Conservation (phyloP, 1,284 basidiomycete genomes). For the Microbotryum silenes-acaulis region DNA sequence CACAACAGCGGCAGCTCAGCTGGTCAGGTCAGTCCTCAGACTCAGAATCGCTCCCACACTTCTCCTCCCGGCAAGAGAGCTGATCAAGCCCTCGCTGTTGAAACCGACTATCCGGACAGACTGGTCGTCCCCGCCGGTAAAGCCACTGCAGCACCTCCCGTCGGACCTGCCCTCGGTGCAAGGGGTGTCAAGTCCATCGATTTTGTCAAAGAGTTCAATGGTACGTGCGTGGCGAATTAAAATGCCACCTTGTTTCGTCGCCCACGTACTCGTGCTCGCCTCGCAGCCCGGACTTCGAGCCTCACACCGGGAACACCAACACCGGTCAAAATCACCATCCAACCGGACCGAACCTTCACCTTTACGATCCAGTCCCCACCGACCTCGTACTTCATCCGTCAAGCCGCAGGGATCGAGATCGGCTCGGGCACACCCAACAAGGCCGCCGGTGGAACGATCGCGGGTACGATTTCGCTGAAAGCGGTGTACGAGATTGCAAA, state of each 20-base stretch:
- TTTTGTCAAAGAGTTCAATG: constrained; percentile 82
- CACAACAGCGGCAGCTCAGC: constrained; percentile 44
- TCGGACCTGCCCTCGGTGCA: constrained; percentile 94
- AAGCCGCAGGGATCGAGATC: constrained; percentile 82
- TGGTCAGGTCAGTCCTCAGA: constrained; percentile 18
- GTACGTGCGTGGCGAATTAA: not conserved
- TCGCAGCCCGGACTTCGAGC: constrained; percentile 83
- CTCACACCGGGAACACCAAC: constrained; percentile 78
- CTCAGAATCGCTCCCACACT: not conserved
- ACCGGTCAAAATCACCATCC: constrained; percentile 81
- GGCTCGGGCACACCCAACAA: constrained; percentile 58
- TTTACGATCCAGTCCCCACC: constrained; percentile 90
- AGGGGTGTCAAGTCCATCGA: constrained; percentile 99
- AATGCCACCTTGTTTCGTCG: not conserved
- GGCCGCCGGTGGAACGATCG: constrained; percentile 40
- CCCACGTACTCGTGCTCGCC: not conserved
- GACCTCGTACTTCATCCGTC: constrained; percentile 79
- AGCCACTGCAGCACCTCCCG: constrained; percentile 89
- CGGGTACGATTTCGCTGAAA: constrained; percentile 73
- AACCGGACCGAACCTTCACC: constrained; percentile 91
- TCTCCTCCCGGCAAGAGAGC: not conserved
- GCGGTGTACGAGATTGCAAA: constrained; percentile 99
- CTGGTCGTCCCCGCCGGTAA: constrained; percentile 87
- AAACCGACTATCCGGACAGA: constrained; percentile 38
- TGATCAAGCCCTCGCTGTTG: not conserved